Evolutionary conservation across 768 basidiomycete genomes (phyloP).

Genomic region (Xerocomellus chrysenteron): DNA sequence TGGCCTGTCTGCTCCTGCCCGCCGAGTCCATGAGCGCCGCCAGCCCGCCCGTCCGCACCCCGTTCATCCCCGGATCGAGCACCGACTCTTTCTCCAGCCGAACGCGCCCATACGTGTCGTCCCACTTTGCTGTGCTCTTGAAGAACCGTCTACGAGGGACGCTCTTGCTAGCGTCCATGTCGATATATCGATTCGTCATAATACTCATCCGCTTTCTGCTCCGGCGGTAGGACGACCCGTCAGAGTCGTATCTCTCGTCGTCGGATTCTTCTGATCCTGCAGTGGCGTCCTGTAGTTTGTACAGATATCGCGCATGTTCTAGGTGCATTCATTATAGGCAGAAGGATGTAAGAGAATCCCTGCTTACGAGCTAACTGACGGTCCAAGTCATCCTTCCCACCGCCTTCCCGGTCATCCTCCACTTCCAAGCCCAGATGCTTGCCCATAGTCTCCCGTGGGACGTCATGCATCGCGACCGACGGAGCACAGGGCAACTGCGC

Average conservation of each 20-base stretch:
- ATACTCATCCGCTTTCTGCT: slow-evolving; percentile 67
- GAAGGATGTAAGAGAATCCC: neutral
- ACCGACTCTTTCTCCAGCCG: slow-evolving; percentile 22
- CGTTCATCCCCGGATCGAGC: slow-evolving; percentile 19
- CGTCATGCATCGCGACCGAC: slow-evolving; percentile 82
- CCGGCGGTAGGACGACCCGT: slow-evolving; percentile 41
- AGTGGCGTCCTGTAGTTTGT: slow-evolving; percentile 53
- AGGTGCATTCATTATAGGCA: neutral
- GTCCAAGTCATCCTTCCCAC: slow-evolving; percentile 59
- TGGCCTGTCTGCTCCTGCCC: slow-evolving; percentile 15
- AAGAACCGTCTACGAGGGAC: slow-evolving; percentile 55
- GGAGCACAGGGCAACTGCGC: slow-evolving; percentile 70
- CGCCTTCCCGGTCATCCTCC: slow-evolving; percentile 41
- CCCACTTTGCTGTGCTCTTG: slow-evolving; percentile 44
- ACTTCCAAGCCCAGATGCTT: slow-evolving; percentile 57
- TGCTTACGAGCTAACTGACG: slow-evolving; percentile 68
- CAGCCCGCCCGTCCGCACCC: slow-evolving; percentile 13
- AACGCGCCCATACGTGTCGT: slow-evolving; percentile 27
- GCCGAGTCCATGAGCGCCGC: slow-evolving; percentile 27
- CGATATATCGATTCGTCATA: slow-evolving; percentile 57
- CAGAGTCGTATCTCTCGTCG: slow-evolving; percentile 50
- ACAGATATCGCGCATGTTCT: slow-evolving; percentile 71
- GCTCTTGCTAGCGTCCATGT: slow-evolving; percentile 38
- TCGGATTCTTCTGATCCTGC: slow-evolving; percentile 48
- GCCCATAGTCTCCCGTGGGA: slow-evolving; percentile 68